phyloP scores from a whole-genome alignment of 2,329 filamentous ascomycete species.

The Pochonia chlamydosporia region DNA sequence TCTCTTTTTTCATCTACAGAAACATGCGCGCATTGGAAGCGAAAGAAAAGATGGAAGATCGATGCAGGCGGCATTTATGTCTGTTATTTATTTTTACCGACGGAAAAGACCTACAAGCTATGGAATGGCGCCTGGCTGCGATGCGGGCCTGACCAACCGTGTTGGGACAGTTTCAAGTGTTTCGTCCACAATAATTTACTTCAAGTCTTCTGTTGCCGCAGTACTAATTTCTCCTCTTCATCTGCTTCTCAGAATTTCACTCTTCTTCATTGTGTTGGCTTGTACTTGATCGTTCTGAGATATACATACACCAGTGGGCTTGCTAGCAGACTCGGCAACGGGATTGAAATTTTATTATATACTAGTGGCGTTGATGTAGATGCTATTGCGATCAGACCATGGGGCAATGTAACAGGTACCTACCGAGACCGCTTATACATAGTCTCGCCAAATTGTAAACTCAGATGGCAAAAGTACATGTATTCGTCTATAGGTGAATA shows the following conservation, averaged over 20 bases:
- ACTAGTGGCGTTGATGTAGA: slow-evolving; percentile 6
- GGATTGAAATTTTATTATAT: slow-evolving; percentile 5
- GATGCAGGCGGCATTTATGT: background rate
- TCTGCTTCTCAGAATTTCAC: slow-evolving; percentile 14
- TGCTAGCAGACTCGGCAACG: slow-evolving; percentile 24
- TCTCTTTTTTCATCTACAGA: too few species aligned
- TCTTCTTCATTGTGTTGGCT: slow-evolving; percentile 21
- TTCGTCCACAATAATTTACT: background rate
- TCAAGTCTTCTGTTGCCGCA: background rate
- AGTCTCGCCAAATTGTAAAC: slow-evolving; percentile 28
- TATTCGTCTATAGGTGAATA: background rate
- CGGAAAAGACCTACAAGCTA: slow-evolving; percentile 6
- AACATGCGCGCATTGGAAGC: slow-evolving; percentile 1
- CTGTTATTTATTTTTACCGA: slow-evolving; percentile 1
- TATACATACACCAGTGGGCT: slow-evolving; percentile 29
- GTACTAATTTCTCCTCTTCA: background rate
- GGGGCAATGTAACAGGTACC: background rate
- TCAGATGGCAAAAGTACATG: background rate
- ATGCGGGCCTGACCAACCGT: slow-evolving; percentile 1
- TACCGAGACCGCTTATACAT: slow-evolving; percentile 21
- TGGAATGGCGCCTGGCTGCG: background rate
- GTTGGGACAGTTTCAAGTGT: slow-evolving; percentile 10
- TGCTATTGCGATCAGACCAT: background rate
- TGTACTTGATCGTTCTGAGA: slow-evolving; percentile 21
- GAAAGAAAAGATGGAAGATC: background rate